Evolutionary conservation across 257 asterid species (phyloP), one percentile per base, ranked within the genome.

Genomic region (Solanum megistacrolobum): DNA sequence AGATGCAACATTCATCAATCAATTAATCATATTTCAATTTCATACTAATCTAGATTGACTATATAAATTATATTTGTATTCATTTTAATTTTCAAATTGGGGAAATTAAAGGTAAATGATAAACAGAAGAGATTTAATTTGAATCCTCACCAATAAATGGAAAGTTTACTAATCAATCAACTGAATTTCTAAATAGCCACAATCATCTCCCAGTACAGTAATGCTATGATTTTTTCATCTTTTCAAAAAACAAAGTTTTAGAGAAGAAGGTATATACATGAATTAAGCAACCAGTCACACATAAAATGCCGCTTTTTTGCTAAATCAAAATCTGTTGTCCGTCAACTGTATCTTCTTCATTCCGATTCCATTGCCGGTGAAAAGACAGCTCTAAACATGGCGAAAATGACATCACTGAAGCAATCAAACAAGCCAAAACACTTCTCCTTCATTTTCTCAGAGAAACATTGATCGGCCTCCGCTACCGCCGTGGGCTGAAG

Each of bases 401-500:
- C 91, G 88, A 88, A 60, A 0, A 93, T 91, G 84, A 95, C 95
- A 87, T 89, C 95, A 89, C 87, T 88, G 66, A 94, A 71, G 91
- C 99, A 96, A 2, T 90, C 89, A 48, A 93, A 74, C 62, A 93
- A 0, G 8, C 93, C 89, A 74, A 91, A 58, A 87, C 92, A 92
- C 62, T 55, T 88, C 4, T 89, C 88, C 90, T 87, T 89, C 81
- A 93, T 32, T 84, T 88, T 88, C 34, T 25, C 76, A 6, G 83
- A 5, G 13, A 88, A 68, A 41, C 85, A 85, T 84, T 92, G 89
- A 12, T 13, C 73, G 38, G 88, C 92, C 8, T 79, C 94, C 82
- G 76, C 83, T 87, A 69, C 89, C 88, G 38, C 91, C 94, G 92
- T 88, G 81, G 98, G 98, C 87, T 94, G 96, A 88, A 96, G 95